Evolutionary conservation across 176 grass and related monocot genomes (phyloP), one percentile per base, ranked within the genome.

Genomic region (Oryza glumipatula): DNA sequence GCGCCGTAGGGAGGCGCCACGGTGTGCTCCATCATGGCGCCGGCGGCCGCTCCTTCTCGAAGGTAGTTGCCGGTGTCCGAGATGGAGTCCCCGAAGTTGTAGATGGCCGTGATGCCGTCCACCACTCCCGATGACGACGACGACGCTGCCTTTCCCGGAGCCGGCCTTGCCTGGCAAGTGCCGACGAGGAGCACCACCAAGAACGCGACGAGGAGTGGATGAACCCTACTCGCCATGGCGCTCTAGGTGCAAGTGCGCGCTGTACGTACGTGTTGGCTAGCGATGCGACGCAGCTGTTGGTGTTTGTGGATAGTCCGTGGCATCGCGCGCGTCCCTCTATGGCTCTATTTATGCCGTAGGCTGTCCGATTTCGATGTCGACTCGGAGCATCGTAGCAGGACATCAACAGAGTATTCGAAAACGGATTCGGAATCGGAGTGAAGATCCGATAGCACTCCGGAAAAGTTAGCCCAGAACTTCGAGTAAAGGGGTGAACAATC

Each of bases 61-160:
- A 49, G 8, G 26, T 56, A 9, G 16, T 76, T 36, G 15, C 73
- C 73, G 47, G 46, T 33, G 73, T 76, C 73, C 14, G 73, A 49
- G 2, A 56, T 35, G 11, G 48, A 76, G 48, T 76, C 73, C 12
- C 73, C 73, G 14, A 76, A 35, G 73, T 54, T 76, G 47, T 76
- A 76, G 13, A 76, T 54, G 47, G 48, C 47, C 47, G 44, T 76
- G 26, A 52, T 36, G 30, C 73, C 73, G 30, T 35, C 28, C 9
- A 30, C 73, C 47, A 22, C 28, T 28, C 28, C 12, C 44, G 38
- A 39, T 39, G 36, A 7, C 5, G 52, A 6, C 52, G 52, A 6
- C 51, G 51, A 22, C 19, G 39, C 19, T 3, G 21, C 1, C 21
- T 17, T 19, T 11, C 21, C 6, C n/a, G 43, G 43, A 73, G 26